Evolutionary conservation across 495 filamentous ascomycete species (phyloP).

Genomic region (Aspergillus homomorphus): DNA sequence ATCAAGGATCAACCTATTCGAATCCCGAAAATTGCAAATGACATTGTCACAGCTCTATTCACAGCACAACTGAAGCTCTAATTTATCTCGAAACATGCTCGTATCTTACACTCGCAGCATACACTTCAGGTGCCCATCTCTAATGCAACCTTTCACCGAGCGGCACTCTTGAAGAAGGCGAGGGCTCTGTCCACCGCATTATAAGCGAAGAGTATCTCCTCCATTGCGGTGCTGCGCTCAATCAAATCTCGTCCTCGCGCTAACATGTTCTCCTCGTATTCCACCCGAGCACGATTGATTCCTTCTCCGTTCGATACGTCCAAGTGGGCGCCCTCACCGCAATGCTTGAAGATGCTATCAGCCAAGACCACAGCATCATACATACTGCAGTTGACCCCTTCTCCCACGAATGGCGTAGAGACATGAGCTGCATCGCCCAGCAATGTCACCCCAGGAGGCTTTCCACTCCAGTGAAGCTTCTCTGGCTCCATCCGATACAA

Average conservation of each 20-base stretch:
- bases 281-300: not conserved
- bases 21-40: too few relatives aligned
- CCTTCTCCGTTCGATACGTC: too few relatives aligned
- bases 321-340: not conserved
- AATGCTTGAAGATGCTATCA: conserved; percentile 22
- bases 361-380: conserved; percentile 52
- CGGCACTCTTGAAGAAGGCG: too few relatives aligned
- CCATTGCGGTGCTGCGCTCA: not conserved
- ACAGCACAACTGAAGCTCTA: too few relatives aligned
- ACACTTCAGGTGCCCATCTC: too few relatives aligned
- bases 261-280: not conserved
- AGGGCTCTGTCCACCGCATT: not conserved
- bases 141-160: too few relatives aligned
- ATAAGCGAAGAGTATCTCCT: not conserved
- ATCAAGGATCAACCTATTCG: too few relatives aligned
- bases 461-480: conserved; percentile 10
- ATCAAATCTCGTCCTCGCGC: not conserved
- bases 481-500: conserved; percentile 8
- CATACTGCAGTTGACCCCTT: conserved; percentile 56
- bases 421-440: conserved; percentile 60
- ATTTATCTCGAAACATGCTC: too few relatives aligned
- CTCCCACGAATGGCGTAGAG: conserved; percentile 57
- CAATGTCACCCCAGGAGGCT: conserved; percentile 37
- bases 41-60: too few relatives aligned
- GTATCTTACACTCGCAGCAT: too few relatives aligned